A percentile compares a stretch with the other conserved stretches of the same genome.
Conservation (phyloP, 2,329 filamentous ascomycete species). For the Alternaria alternata region DNA sequence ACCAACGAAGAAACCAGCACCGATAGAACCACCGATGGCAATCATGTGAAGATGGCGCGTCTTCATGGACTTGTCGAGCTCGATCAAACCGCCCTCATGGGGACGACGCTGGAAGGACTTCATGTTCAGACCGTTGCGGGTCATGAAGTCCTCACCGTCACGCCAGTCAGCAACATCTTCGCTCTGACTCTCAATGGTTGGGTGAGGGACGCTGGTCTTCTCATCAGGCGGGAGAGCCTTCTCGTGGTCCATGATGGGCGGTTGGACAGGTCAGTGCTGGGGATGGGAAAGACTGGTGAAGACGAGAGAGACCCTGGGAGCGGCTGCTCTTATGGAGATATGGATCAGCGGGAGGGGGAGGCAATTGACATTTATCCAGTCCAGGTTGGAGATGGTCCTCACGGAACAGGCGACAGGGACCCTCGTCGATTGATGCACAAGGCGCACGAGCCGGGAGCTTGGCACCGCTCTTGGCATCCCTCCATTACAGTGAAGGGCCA, state of each 20-base stretch:
- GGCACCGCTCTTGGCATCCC: conserved; percentile 37
- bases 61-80: conserved; percentile 59
- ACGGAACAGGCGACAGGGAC: conserved; percentile 39
- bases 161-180: conserved; percentile 37
- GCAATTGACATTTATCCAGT: conserved; percentile 31
- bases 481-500: conserved; percentile 20
- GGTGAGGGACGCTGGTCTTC: conserved; percentile 33
- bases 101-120: conserved; percentile 48
- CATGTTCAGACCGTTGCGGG: conserved; percentile 48
- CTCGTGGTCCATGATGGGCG: conserved; percentile 39
- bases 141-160: conserved; percentile 44
- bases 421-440: conserved; percentile 25
- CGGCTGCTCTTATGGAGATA: conserved; percentile 29
- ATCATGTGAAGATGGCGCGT: conserved; percentile 69
- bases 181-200: conserved; percentile 21
- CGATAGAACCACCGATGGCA: conserved; percentile 68
- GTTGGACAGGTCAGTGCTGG: conserved; percentile 20
- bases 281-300: conserved; percentile 8
- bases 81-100: conserved; percentile 28
- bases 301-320: conserved; percentile 18
- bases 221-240: conserved; percentile 37
- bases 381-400: conserved; percentile 23
- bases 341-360: conserved; percentile 37
- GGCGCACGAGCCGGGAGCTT: conserved; percentile 31
- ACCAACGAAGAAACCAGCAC: conserved; percentile 70